Base-by-base conservation (phyloP, 768 basidiomycete genomes). In the Phanerochaete sordida region DNA sequence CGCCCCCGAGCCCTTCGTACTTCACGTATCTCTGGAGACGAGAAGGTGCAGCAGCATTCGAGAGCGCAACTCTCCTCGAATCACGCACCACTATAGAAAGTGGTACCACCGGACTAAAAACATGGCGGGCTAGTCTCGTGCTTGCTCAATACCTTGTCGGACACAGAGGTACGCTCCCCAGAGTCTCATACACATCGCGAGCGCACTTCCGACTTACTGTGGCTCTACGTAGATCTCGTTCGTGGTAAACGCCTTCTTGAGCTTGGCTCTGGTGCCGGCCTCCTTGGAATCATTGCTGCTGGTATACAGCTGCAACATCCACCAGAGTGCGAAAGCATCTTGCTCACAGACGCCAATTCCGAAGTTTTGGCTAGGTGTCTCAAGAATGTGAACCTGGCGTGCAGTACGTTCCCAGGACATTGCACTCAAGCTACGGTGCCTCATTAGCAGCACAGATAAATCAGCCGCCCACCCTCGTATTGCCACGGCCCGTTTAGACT, bases 51-150 rank as follows among this genome's bases (percentile, higher is more conserved):
- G 45, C 62, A 4, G 58, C 68, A 23, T 79, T 75, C 62, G 75
- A 78, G 48, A 79, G 71, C 3, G 74, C 79, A 19, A 91, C 91
- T 0, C 72, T 93, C 1, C 72, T 88, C 9, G 91, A 93, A 72
- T 91, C 91, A 1, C 83, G 85, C 7, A 87, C 83, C 2, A 84
- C 79, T 2, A 85, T 92, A 28, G 90, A 92, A 69, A 76, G 77
- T 44, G 91, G 91, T 0, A 93, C 90, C 0, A 93, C 90, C 1
- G 90, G 91, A 13, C 72, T 93, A 50, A 79, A 88, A 56, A 93
- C 91, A 7, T 93, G 91, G 91, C 75, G 79, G 28, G 88, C 91
- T 5, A 87, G 89, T 64, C 80, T 87, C 46, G 74, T 81, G 30
- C 75, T 93, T 21, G 83, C 84, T 0, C 79, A 86, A 50, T 86